Base-by-base conservation (phyloP, 169 alveolate genomes). In the Eimeria mitis region DNA sequence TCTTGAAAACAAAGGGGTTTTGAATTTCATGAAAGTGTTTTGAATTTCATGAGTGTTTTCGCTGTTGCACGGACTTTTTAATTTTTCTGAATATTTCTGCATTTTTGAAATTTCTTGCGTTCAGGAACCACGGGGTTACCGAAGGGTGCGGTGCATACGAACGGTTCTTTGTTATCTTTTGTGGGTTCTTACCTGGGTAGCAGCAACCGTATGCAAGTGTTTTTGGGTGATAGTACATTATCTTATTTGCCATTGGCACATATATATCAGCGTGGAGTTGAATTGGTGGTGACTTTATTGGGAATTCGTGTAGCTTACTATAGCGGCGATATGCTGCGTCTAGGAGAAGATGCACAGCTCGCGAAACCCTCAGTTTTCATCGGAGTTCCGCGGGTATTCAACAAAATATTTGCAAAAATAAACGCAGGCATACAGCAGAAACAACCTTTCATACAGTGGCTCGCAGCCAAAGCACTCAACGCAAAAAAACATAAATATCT, bases 101-200 rank as follows among this genome's bases (percentile, higher is more conserved):
- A n/a, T n/a, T n/a, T n/a, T n/a, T n/a, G n/a, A n/a, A n/a, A n/a
- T n/a, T n/a, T n/a, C n/a, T 28, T 40, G 59, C 25, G 9, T 94
- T 96, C 98, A 47, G 99, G 99, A 25, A 99, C 99, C 31, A 99
- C 99, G 42, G 99, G 99, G 31, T 89, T 91, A 54, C 99, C 99
- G 47, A 99, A 99, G 96, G 99, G 99, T 13, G 99, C 98, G 9
- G 95, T 98, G 96, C 89, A 98, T 71, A 95, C 99, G 37, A 99
- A 99, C 95, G 95, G 97, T 31, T 97, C 98, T 87, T 61, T 97
- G 37, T 95, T 97, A 56, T 97, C 98, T 28, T 90, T 97, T 16
- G 94, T 97, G 4, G 98, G 97, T 16, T 87, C 96, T 25, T 89
- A 91, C 47, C 49, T 75, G n/a, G 76, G 31, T 34, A 44, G 97